Evolutionary conservation across 345 rosid species (phyloP), one percentile per base, ranked within the genome.

Genomic region (Bruguiera parviflora): DNA sequence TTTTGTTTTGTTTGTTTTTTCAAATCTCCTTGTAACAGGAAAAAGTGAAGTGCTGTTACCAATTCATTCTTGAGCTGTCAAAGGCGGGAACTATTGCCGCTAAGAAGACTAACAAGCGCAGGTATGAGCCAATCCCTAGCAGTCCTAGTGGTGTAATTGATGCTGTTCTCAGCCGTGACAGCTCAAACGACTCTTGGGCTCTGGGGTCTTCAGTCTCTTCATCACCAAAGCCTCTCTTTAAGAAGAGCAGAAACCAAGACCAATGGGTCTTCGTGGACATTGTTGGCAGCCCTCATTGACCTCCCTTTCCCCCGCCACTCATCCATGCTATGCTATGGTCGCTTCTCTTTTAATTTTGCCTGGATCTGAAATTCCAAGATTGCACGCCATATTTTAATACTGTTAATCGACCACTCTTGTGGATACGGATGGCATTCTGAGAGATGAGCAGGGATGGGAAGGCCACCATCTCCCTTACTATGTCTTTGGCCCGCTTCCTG

Each of bases 171-270:
- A 67, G 76, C 69, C 15, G 75, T 66, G 75, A 66, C 73, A 71
- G 61, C 72, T 63, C 80, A 58, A 71, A 63, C 46, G 75, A 71
- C 37, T 76, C 80, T 63, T 75, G 71, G 79, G 43, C 20, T 57
- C 4, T 43, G 71, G 66, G 52, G 16, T 22, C 74, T 31, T 73
- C 77, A 24, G 77, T 63, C n/a, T 68, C 75, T 63, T 70, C 80
- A 21, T 58, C 82, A 6, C 73, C 70, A 49, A 67, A 82, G 74
- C 81, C 78, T 61, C 71, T 76, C 16, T 63, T 77, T 64, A 91
- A 85, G 87, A 87, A 83, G 86, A 78, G 75, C 78, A 84, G 88
- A 80, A 79, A 71, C 66, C 77, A 20, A 64, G 73, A 82, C 55
- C 68, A 70, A 53, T 78, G 82, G 78, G 78, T 84, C 61, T 77